Percentiles rank a stretch among this genome's conserved stretches.
Evolutionary conservation across 164 flowering plant genomes (phyloP).

Genomic region (Taxillus chinensis): DNA sequence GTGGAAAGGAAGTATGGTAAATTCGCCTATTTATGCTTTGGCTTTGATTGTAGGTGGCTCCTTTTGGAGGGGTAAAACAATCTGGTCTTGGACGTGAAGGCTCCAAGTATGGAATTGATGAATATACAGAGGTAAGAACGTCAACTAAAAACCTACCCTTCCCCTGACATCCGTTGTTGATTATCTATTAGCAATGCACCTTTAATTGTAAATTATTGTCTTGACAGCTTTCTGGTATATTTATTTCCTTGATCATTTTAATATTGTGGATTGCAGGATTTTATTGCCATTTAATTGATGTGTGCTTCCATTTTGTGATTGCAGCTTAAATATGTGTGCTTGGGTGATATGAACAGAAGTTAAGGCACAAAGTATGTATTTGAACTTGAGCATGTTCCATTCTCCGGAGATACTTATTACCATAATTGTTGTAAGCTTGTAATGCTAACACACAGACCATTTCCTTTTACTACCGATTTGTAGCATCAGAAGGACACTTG

Average conservation of each 20-base stretch:
- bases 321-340: conserved; percentile 70
- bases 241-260: neutral
- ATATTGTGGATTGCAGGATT: neutral
- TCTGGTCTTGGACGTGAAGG: conserved; percentile 98
- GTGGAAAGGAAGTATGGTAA: neutral
- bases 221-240: neutral
- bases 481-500: too few relatives aligned
- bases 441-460: too few relatives aligned
- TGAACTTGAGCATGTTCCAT: neutral
- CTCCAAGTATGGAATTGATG: conserved; percentile 93
- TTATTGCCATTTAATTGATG: neutral
- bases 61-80: conserved; percentile 93
- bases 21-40: neutral
- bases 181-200: too few relatives aligned
- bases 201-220: too few relatives aligned
- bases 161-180: neutral
- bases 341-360: conserved; percentile 52
- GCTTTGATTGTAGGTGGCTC: conserved; percentile 61
- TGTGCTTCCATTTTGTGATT: conserved; percentile 2
- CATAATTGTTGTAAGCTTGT: too few relatives aligned
- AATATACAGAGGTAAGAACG: conserved; percentile 69
- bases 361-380: conserved; percentile 9
- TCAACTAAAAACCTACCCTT: neutral
- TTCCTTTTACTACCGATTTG: too few relatives aligned
- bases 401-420: too few relatives aligned